phyloP scores from a whole-genome alignment of 805 yeast genomes.

The Yamadazyma sp. region DNA sequence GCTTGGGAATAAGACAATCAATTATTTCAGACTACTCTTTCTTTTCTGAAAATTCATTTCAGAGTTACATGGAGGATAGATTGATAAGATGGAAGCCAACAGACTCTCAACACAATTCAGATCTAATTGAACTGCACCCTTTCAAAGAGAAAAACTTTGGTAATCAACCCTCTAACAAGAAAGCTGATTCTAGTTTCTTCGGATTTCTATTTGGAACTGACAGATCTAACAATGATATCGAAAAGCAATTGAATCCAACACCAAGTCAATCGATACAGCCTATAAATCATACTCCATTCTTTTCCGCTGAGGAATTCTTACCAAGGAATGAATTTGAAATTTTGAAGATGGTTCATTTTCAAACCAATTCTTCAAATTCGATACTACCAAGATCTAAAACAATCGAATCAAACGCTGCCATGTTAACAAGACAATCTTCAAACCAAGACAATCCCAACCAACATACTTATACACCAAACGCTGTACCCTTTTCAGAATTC shows the following conservation, averaged over 20 bases:
- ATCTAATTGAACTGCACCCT: slow-evolving; percentile 30
- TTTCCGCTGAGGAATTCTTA: background rate
- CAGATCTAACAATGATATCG: background rate
- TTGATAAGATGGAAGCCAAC: slow-evolving; percentile 30
- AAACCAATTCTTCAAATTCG: slow-evolving; percentile 6
- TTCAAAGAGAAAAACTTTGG: slow-evolving; percentile 18
- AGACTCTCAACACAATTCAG: slow-evolving; percentile 30
- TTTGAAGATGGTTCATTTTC: slow-evolving; percentile 5
- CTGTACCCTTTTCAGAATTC: slow-evolving; percentile 9
- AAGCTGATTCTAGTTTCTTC: background rate
- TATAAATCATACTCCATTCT: background rate
- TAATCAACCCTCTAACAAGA: background rate
- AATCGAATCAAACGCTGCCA: background rate
- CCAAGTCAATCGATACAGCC: background rate
- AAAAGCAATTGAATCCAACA: background rate
- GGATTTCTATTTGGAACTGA: slow-evolving; percentile 4
- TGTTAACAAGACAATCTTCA: background rate
- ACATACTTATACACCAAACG: slow-evolving; percentile 11
- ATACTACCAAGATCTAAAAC: slow-evolving; percentile 4
- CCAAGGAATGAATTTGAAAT: background rate
- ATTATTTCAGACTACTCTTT: background rate
- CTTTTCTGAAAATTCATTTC: slow-evolving; percentile 14
- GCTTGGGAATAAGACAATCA: slow-evolving; percentile 1
- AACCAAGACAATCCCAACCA: background rate
- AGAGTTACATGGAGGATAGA: slow-evolving; percentile 28